Evolutionary conservation across 1,139 yeast genomes (phyloP).

Genomic region (Pichia sp.): DNA sequence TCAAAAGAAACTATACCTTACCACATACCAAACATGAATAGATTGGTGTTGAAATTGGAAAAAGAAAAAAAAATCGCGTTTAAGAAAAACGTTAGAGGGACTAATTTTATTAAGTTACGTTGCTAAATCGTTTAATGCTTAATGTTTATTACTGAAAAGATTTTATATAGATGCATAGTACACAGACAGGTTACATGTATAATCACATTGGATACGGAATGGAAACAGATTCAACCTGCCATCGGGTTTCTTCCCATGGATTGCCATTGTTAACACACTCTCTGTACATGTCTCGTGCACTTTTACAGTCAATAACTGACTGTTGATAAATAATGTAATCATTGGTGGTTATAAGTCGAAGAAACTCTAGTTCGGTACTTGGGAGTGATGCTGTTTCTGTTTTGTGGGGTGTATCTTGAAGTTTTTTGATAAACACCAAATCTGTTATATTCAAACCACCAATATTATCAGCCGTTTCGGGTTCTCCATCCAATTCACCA

Average conservation of each 20-base stretch:
- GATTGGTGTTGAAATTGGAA: too few species aligned
- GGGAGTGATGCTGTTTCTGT: slow-evolving; percentile 18
- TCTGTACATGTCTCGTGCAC: slow-evolving; percentile 18
- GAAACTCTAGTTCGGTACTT: slow-evolving; percentile 27
- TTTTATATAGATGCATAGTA: too few species aligned
- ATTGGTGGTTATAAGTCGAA: slow-evolving; percentile 27
- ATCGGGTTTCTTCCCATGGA: slow-evolving; percentile 20
- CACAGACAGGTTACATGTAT: neutral
- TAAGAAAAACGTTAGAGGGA: too few species aligned
- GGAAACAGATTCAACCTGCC: slow-evolving; percentile 18
- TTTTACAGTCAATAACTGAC: slow-evolving; percentile 15
- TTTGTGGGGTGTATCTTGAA: slow-evolving; percentile 21
- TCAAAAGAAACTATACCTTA: too few species aligned
- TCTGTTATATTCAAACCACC: slow-evolving; percentile 18
- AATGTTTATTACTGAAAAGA: too few species aligned
- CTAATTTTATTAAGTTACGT: too few species aligned
- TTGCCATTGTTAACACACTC: slow-evolving; percentile 17
- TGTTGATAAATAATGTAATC: slow-evolving; percentile 28
- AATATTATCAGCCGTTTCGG: neutral
- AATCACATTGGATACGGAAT: neutral
- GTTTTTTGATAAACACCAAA: slow-evolving; percentile 16
- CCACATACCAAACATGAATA: too few species aligned
- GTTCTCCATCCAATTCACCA: neutral
- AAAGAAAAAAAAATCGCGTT: too few species aligned
- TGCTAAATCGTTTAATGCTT: too few species aligned